phyloP scores from a whole-genome alignment of 192 early-diverging fungal species.

The Linnemannia elongata region DNA sequence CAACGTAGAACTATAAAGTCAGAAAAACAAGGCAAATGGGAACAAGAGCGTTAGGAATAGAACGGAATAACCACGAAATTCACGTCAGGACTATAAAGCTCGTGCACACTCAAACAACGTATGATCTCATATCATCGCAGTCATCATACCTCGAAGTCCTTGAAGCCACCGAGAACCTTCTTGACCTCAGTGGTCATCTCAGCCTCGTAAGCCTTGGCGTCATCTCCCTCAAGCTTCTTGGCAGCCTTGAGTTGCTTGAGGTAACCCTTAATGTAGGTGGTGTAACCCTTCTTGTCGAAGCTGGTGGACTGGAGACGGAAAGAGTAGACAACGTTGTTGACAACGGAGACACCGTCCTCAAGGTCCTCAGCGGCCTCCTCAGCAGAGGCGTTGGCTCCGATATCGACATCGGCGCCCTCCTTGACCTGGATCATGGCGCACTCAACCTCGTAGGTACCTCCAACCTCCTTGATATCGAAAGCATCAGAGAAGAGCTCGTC shows the following conservation, averaged over 20 bases:
- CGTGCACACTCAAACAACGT: not conserved
- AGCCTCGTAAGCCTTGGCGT: conserved; percentile 72
- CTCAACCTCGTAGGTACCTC: conserved; percentile 84
- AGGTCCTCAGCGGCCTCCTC: conserved; percentile 79
- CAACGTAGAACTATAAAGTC: conserved; percentile 89
- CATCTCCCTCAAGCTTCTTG: conserved; percentile 71
- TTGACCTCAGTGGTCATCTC: conserved; percentile 75
- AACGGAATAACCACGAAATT: not conserved
- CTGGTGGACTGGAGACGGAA: conserved; percentile 78
- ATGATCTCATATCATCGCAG: not conserved
- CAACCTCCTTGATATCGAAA: conserved; percentile 75
- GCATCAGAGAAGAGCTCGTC: conserved; percentile 96
- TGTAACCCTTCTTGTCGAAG: conserved; percentile 95
- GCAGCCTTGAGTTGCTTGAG: conserved; percentile 85
- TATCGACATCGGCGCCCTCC: conserved; percentile 82
- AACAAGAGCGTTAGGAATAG: not conserved
- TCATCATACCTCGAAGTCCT: conserved; percentile 59
- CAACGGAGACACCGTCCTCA: conserved; percentile 71
- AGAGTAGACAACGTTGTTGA: conserved; percentile 91
- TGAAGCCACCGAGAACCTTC: conserved; percentile 85
- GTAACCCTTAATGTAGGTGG: conserved; percentile 94
- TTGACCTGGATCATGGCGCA: conserved; percentile 72
- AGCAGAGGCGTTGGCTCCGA: conserved; percentile 94
- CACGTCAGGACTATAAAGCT: too few relatives aligned
- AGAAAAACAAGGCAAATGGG: not conserved